phyloP scores from a whole-genome alignment of 2,329 filamentous ascomycete genomes.

The Tolypocladium nubicola region DNA sequence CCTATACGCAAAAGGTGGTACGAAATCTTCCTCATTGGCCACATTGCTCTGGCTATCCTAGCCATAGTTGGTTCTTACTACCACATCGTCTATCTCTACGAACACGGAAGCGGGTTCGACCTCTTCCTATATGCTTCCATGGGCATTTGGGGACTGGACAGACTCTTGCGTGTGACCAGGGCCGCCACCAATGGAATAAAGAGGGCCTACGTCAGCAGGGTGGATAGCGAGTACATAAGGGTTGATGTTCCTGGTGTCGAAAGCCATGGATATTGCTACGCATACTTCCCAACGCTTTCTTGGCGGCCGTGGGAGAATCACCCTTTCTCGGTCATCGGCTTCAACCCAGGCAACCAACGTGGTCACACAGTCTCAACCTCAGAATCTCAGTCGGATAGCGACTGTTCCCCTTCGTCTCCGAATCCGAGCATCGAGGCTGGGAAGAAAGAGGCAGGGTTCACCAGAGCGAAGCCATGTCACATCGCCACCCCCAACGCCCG shows the following conservation, averaged over 20 bases:
- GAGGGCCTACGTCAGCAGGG: slow-evolving; percentile 13
- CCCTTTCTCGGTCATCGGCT: slow-evolving; percentile 18
- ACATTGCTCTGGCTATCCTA: slow-evolving; percentile 29
- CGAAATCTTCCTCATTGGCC: slow-evolving; percentile 32
- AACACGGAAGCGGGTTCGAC: slow-evolving; percentile 30
- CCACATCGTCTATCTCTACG: slow-evolving; percentile 26
- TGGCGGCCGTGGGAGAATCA: slow-evolving; percentile 23
- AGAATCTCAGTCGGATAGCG: slow-evolving; percentile 5
- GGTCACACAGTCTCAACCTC: not conserved
- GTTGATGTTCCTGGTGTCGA: slow-evolving; percentile 16
- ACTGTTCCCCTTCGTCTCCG: not conserved
- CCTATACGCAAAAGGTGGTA: slow-evolving; percentile 26
- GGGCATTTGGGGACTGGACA: slow-evolving; percentile 18
- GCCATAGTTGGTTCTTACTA: slow-evolving; percentile 30
- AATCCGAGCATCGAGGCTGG: not conserved
- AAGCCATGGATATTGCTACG: slow-evolving; percentile 17
- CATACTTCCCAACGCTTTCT: slow-evolving; percentile 18
- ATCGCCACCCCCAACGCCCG: not conserved
- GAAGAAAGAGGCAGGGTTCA: not conserved
- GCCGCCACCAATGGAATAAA: slow-evolving; percentile 10
- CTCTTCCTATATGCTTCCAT: slow-evolving; percentile 17
- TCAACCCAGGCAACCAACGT: slow-evolving; percentile 2
- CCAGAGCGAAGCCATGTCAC: not conserved
- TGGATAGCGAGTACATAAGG: slow-evolving; percentile 18
- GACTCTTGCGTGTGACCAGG: slow-evolving; percentile 10